These are phyloP conservation scores for Pittosporum tobira DNA, from an alignment of 129 eudicot species.

Conservation along the genomic window DNA sequence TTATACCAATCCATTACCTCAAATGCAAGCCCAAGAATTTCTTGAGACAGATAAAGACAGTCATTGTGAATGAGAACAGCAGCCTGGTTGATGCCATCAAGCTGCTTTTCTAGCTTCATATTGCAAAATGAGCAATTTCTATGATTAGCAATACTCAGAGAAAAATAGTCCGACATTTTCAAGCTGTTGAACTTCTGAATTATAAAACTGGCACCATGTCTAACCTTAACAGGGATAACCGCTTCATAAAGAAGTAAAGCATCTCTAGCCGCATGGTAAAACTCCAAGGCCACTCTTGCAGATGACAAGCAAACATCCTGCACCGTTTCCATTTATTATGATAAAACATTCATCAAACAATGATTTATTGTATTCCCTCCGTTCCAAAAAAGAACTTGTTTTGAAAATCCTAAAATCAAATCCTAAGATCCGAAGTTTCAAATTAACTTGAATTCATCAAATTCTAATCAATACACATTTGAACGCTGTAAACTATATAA, in stretches of 20 bases:
- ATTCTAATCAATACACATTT: no score
- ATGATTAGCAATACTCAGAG: not conserved
- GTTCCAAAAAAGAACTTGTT: no score
- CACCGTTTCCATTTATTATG: conserved; percentile 5
- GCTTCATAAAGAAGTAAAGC: conserved; percentile 86
- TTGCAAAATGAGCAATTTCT: conserved; percentile 22
- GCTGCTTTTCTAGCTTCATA: conserved; percentile 92
- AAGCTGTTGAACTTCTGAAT: conserved; percentile 1
- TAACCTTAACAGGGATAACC: conserved; percentile 81
- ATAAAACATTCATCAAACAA: not conserved
- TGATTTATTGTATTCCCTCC: not conserved
- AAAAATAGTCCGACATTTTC: not conserved
- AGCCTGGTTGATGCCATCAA: conserved; percentile 85
- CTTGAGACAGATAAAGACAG: conserved; percentile 78
- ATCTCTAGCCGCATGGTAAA: conserved; percentile 87
- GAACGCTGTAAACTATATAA: no score
- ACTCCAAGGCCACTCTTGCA: conserved; percentile 70
- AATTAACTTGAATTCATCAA: no score
- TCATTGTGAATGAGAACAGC: conserved; percentile 97
- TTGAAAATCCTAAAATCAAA: no score
- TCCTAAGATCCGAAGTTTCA: no score
- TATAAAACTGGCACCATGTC: conserved; percentile 16
- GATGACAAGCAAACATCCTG: conserved; percentile 97
- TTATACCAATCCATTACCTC: conserved; percentile 44
- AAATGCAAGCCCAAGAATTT: conserved; percentile 84